Conservation (phyloP, 352 stramenopile genomes). For the Phytophthora chlamydospora region DNA sequence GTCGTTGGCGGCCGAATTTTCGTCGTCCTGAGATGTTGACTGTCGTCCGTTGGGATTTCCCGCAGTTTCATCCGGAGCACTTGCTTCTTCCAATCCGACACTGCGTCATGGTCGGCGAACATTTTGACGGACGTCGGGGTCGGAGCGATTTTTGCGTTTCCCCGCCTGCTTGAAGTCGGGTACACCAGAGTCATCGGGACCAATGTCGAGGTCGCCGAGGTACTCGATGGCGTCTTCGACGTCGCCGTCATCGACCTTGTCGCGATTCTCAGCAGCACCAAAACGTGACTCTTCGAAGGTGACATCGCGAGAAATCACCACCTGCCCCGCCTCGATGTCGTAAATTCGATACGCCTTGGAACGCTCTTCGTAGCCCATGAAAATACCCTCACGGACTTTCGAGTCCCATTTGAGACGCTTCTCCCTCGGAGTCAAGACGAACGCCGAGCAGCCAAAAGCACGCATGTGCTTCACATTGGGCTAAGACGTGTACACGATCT, state of each 20-base stretch:
- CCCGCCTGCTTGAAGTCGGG: no score
- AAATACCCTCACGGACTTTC: neutral
- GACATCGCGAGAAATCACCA: no score
- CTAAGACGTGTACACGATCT: conserved; percentile 7
- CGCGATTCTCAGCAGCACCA: no score
- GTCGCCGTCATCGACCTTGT: neutral
- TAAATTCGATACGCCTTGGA: no score
- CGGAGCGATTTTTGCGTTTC: neutral
- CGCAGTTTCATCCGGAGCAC: conserved; percentile 1
- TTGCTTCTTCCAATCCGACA: conserved; percentile 11
- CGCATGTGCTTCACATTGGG: conserved; percentile 22
- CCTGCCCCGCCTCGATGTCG: no score
- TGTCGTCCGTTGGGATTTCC: no score
- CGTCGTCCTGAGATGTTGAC: neutral
- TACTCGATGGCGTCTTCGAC: neutral
- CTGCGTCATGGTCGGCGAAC: neutral
- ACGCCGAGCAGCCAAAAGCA: conserved; percentile 3
- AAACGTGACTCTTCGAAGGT: no score
- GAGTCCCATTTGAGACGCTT: neutral
- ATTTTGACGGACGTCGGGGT: no score
- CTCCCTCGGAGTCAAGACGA: conserved; percentile 7
- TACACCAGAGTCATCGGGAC: no score
- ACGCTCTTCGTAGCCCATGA: conserved; percentile 3
- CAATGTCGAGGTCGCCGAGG: neutral
- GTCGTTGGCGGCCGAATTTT: conserved; percentile 1